Evolutionary conservation across 1,284 basidiomycete species (phyloP).

Genomic region (Hypsizygus ulmarius): DNA sequence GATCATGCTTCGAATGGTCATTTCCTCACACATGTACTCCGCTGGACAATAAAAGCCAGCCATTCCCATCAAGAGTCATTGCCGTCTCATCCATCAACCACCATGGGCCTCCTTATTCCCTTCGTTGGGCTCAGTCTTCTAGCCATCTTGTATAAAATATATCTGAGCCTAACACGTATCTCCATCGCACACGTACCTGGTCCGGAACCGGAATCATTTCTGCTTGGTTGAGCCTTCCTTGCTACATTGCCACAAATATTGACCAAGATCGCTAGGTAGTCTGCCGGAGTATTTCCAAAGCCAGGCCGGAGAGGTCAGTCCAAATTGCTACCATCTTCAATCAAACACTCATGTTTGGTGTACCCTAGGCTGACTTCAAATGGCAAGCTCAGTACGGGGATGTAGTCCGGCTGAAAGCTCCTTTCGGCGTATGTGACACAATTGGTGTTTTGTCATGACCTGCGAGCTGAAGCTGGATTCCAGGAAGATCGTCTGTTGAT

Average conservation of each 20-base stretch:
- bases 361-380: constrained; percentile 32
- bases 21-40: constrained; percentile 1
- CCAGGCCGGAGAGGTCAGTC: constrained; percentile 31
- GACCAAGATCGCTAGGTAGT: constrained; percentile 28
- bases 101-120: constrained; percentile 7
- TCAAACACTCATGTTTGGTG: not conserved
- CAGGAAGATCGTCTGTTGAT: constrained; percentile 41
- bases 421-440: constrained; percentile 32
- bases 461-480: not conserved
- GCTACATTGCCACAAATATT: constrained; percentile 11
- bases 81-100: not conserved
- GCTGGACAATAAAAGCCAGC: constrained; percentile 8
- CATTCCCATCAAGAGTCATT: not conserved
- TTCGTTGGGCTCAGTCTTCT: constrained; percentile 5
- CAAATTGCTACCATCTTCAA: not conserved
- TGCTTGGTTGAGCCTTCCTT: constrained; percentile 25
- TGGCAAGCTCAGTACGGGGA: constrained; percentile 38
- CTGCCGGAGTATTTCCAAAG: constrained; percentile 27
- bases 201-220: constrained; percentile 32
- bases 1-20: not conserved
- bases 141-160: constrained; percentile 16
- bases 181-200: constrained; percentile 33
- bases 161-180: constrained; percentile 23
- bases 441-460: not conserved
- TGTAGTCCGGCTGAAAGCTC: constrained; percentile 32